Base-by-base conservation (phyloP, 225 moss, liverwort and hornwort species). In the Marchantia paleacea region DNA sequence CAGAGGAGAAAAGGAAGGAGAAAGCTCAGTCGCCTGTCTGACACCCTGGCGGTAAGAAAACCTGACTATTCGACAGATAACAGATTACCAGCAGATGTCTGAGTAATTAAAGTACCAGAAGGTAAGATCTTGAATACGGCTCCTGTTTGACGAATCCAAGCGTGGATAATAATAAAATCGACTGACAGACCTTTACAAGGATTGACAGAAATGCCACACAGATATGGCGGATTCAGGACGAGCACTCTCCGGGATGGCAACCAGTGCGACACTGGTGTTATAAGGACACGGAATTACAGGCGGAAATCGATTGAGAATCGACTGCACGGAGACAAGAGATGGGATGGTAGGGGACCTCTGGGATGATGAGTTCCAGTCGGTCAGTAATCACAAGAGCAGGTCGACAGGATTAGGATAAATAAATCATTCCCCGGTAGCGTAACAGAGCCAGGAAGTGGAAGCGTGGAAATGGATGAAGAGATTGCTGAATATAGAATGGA, bases 21-120 rank as follows among this genome's bases (percentile, higher is more conserved):
- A 70, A 66, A 70, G 47, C 69, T 70, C 69, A 70, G 69, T 48
- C 4, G 12, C 57, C 19, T 13, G 57, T 70, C 48, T 20, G 69
- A 70, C 69, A 48, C 47, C 39, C 69, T 70, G 69, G 48, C 15
- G 9, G 18, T 47, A 47, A 47, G 39, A 29, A 69, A 69, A 13
- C 69, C 69, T 69, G 69, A 69, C 48, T 70, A 49, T 39, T 70
- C 69, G 69, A 70, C 69, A 49, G 39, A 49, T 39, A 49, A 48
- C 69, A 70, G 65, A 28, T 24, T 7, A 39, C 20, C 47, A 70
- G 19, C 68, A 31, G 68, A 68, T 28, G 68, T 68, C 68, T 30
- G 68, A 68, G 68, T 30, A 24, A 31, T 29, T 31, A 6, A 30
- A 6, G 68, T 0, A 48, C 20, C 39, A 48, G 69, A 14, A 70